Evolutionary conservation across 1,284 basidiomycete genomes (phyloP), one percentile per base, ranked within the genome.

Genomic region (Acaromyces ingoldii): DNA sequence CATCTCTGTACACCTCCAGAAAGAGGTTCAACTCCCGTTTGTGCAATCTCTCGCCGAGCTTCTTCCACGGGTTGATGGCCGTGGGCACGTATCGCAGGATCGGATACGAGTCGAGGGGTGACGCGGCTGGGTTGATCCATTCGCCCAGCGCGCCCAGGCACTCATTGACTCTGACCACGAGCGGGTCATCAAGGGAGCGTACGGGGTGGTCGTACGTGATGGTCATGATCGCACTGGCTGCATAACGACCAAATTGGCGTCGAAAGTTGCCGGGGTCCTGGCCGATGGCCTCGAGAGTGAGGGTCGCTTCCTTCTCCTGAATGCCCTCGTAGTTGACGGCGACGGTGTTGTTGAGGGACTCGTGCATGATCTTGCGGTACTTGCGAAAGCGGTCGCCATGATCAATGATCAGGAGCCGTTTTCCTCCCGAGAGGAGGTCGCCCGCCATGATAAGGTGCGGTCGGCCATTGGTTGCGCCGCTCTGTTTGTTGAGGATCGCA

Each of bases 1-100:
- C 65, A 5, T 15, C 39, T 2, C 47, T 6, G 30, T 54, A 60
- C 13, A 58, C 50, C 4, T 46, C 45, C 2, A 55, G 26, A 77
- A 82, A 63, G 2, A 67, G 42, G 19, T 39, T 37, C 25, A 62
- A 46, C 36, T 67, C 65, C 30, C 49, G 49, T 1, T 51, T 43
- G 17, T 61, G 55, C 26, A 67, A 42, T 11, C 42, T 15, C 24
- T 56, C 47, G 1, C 56, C 65, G 24, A 57, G 33, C 4, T 25
- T 40, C 47, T 58, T 63, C 65, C 65, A 67, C 2, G 65, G 65
- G 15, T 63, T 57, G 25, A 67, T 24, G 6, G 45, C 6, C 3
- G 47, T 49, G n/a, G 65, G 65, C 4, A 67, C 24, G 33, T 51
- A 37, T 6, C 56, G 19, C 6, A 66, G 31, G 1, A 55, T 10